Evolutionary conservation across 257 asterid genomes (phyloP).

Genomic region (Nicotiana otophora): DNA sequence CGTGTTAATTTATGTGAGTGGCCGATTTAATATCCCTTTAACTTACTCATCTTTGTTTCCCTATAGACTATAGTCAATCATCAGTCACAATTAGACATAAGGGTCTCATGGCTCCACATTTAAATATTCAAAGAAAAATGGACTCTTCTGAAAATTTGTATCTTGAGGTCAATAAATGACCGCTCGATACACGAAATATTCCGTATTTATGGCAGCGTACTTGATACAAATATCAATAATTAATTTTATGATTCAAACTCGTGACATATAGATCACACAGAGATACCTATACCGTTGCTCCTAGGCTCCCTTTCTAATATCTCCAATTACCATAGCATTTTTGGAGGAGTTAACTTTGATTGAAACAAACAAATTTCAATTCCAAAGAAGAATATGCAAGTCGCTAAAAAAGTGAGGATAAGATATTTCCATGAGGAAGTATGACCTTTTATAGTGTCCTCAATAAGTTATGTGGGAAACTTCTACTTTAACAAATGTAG

Average conservation of each 20-base stretch:
- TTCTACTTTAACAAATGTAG: too few relatives aligned
- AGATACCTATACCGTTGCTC: too few relatives aligned
- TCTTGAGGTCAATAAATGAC: neutral
- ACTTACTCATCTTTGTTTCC: neutral
- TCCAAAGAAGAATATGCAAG: too few relatives aligned
- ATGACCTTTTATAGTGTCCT: too few relatives aligned
- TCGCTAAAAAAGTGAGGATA: too few relatives aligned
- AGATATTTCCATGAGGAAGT: too few relatives aligned
- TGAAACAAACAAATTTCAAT: too few relatives aligned
- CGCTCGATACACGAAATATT: too few relatives aligned
- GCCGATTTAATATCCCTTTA: neutral
- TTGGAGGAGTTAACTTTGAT: neutral
- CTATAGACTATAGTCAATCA: neutral
- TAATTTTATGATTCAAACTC: too few relatives aligned
- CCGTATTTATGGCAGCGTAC: too few relatives aligned
- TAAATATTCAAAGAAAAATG: neutral
- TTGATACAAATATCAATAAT: too few relatives aligned
- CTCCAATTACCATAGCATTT: neutral
- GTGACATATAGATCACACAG: fast-evolving
- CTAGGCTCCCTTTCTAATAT: neutral
- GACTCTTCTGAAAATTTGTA: neutral
- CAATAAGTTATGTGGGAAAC: too few relatives aligned
- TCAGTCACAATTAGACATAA: neutral
- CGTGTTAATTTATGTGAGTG: neutral
- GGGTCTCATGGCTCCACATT: neutral